A percentile compares a stretch with the other conserved stretches of the same genome.
Evolutionary conservation across 2,329 filamentous ascomycete genomes (phyloP).

Genomic region (Colletotrichum phormii): DNA sequence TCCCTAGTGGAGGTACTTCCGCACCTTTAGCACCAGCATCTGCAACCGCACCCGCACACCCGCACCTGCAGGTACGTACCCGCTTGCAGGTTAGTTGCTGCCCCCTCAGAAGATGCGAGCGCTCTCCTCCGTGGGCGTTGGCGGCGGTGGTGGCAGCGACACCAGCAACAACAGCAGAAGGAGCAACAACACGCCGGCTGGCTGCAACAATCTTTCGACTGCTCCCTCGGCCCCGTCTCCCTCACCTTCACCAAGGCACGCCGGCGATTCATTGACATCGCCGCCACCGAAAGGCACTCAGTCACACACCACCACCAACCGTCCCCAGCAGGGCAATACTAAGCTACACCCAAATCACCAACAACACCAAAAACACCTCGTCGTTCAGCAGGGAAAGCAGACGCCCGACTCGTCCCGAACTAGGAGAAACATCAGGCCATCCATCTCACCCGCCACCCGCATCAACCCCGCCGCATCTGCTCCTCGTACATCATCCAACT

Average conservation of each 20-base stretch:
- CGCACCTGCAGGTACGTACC: not conserved
- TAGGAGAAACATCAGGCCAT: conserved; percentile 33
- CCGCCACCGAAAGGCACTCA: not conserved
- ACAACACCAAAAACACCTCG: conserved; percentile 12
- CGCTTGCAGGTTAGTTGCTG: not conserved
- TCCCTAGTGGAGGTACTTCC: not conserved
- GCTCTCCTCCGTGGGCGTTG: conserved; percentile 11
- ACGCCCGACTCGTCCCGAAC: conserved; percentile 31
- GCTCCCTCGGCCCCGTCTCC: not conserved
- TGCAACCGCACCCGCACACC: not conserved
- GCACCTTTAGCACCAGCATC: too few relatives aligned
- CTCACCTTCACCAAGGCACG: conserved; percentile 10
- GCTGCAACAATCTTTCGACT: conserved; percentile 24
- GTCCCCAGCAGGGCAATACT: not conserved
- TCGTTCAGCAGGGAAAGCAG: not conserved
- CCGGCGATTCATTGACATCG: not conserved
- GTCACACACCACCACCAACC: not conserved
- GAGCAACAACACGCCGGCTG: conserved; percentile 3
- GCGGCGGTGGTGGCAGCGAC: not conserved
- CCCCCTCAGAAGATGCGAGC: conserved; percentile 19
- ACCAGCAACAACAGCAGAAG: not conserved
- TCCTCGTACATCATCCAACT: not conserved
- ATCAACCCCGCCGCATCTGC: conserved; percentile 14
- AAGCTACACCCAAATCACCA: not conserved
- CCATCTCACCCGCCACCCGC: conserved; percentile 29